Evolutionary conservation across 176 grass and related monocot genomes (phyloP).

Genomic region (Oryza glaberrima): DNA sequence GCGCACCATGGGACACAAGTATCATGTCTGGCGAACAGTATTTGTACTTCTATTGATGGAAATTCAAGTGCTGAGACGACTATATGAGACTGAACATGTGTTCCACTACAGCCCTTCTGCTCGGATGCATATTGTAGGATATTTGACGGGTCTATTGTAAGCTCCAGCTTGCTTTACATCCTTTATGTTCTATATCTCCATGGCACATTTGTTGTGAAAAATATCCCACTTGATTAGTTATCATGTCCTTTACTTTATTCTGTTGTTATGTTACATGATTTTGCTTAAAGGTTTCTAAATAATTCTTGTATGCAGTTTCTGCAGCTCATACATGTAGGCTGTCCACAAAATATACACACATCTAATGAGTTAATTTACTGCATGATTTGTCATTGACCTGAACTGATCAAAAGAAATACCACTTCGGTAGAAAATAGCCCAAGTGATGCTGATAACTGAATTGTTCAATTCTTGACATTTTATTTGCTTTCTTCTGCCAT

Average conservation of each 20-base stretch:
- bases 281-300: too few species aligned
- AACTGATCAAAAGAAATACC: too few species aligned
- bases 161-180: conserved; percentile 40
- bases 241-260: neutral
- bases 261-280: neutral
- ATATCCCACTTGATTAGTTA: conserved; percentile 15
- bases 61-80: conserved; percentile 80
- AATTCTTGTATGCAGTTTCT: too few species aligned
- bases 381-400: too few species aligned
- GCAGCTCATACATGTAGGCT: too few species aligned
- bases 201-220: conserved; percentile 20
- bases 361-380: too few species aligned
- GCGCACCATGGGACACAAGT: conserved; percentile 60
- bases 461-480: too few species aligned
- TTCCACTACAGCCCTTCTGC: conserved; percentile 92
- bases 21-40: conserved; percentile 77
- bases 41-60: conserved; percentile 88
- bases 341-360: too few species aligned
- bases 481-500: neutral
- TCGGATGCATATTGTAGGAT: conserved; percentile 83
- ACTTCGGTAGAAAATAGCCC: too few species aligned
- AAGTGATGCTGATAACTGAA: too few species aligned
- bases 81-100: conserved; percentile 89
- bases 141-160: conserved; percentile 89
- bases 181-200: conserved; percentile 28